phyloP scores from a whole-genome alignment of 1,284 basidiomycete genomes.

The Ceratobasidium sp. region DNA sequence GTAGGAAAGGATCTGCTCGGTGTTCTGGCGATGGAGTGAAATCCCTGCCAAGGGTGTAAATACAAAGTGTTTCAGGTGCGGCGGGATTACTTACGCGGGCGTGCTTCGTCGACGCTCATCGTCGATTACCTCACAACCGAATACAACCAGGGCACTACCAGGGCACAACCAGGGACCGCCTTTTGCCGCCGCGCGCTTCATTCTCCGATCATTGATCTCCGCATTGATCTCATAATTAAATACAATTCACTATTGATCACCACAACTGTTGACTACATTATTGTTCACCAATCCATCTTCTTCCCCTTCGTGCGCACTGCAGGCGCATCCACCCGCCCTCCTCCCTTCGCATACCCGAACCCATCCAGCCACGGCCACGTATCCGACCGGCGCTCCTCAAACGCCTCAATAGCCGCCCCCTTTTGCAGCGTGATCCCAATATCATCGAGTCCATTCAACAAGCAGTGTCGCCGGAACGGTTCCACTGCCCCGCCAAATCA shows the following conservation, averaged over 20 bases:
- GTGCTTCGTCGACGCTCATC: background rate
- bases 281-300: conserved; percentile 59
- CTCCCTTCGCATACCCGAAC: conserved; percentile 83
- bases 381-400: conserved; percentile 81
- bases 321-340: conserved; percentile 59
- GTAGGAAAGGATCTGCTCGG: conserved; percentile 29
- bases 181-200: background rate
- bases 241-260: background rate
- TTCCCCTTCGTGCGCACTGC: conserved; percentile 55
- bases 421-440: conserved; percentile 92
- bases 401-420: conserved; percentile 74
- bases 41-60: conserved; percentile 19
- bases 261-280: background rate
- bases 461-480: conserved; percentile 89
- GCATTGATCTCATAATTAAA: background rate
- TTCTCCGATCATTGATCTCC: background rate
- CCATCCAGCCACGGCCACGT: conserved; percentile 96
- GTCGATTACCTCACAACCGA: conserved; percentile 9
- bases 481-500: conserved; percentile 65
- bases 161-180: background rate
- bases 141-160: background rate
- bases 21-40: conserved; percentile 34
- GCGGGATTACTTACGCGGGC: too few species aligned
- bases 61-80: background rate
- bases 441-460: conserved; percentile 94